A percentile compares a stretch with the other conserved stretches of the same genome.
These are phyloP conservation scores for Arthromyces matolae DNA, from an alignment of 768 basidiomycete genomes.

Conservation along the genomic window DNA sequence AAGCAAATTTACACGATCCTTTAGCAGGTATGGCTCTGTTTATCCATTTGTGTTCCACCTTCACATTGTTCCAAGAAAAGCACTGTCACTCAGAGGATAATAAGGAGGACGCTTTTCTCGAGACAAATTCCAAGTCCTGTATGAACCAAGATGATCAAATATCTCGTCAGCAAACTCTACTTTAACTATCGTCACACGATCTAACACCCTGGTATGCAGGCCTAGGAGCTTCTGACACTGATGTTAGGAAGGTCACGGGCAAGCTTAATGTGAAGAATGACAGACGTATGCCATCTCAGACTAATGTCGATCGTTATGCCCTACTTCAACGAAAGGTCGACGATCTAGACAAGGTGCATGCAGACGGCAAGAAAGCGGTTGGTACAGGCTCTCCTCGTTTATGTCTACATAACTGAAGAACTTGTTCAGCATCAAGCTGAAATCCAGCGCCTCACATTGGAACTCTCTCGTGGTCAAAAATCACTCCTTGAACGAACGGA, in stretches of 20 bases:
- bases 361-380: conserved; percentile 64
- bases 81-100: conserved; percentile 45
- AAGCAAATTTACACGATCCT: conserved; percentile 46
- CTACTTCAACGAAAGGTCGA: conserved; percentile 60
- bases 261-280: conserved; percentile 20
- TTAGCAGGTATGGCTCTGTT: conserved; percentile 30
- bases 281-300: conserved; percentile 18
- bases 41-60: not conserved
- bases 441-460: conserved; percentile 54
- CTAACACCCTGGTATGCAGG: conserved; percentile 26
- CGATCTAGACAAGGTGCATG: conserved; percentile 57
- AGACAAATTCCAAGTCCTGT: conserved; percentile 50
- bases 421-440: conserved; percentile 56
- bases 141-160: conserved; percentile 39
- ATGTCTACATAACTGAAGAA: not conserved
- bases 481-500: conserved; percentile 46
- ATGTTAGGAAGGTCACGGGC: conserved; percentile 20
- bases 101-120: conserved; percentile 56
- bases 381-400: conserved; percentile 17
- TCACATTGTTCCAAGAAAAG: not conserved
- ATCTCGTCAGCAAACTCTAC: conserved; percentile 33
- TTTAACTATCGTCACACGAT: not conserved
- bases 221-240: conserved; percentile 29
- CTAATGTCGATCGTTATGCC: conserved; percentile 46
- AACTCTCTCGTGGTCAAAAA: conserved; percentile 49